Evolutionary conservation across 2,329 filamentous ascomycete species (phyloP).

Genomic region (Nemania diffusa): DNA sequence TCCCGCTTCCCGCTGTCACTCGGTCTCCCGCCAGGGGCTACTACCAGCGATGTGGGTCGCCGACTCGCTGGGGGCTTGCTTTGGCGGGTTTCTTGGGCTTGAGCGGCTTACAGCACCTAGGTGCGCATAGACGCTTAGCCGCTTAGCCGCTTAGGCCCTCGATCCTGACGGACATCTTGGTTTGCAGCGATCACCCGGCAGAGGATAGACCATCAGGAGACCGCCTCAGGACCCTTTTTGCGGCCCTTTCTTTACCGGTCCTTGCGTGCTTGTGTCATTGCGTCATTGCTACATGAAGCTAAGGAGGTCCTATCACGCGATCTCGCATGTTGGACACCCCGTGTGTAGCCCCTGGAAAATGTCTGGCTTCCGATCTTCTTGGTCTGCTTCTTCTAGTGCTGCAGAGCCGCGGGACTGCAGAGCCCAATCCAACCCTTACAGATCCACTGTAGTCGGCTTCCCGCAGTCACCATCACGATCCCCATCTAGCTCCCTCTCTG

Average conservation of each 20-base stretch:
- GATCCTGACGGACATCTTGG: constrained; percentile 18
- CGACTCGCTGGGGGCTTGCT: constrained; percentile 7
- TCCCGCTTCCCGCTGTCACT: constrained; percentile 23
- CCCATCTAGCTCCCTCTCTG: background rate
- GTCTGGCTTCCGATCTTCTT: constrained; percentile 13
- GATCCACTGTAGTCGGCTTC: constrained; percentile 1
- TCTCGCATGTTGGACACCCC: constrained; percentile 3
- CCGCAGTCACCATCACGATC: constrained; percentile 15
- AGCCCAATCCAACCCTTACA: constrained; percentile 3
- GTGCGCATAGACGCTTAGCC: no score
- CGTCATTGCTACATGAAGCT: no score
- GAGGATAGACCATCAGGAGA: no score
- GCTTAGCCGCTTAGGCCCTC: constrained; percentile 7
- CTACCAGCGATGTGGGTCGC: constrained; percentile 20
- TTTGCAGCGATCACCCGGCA: constrained; percentile 21
- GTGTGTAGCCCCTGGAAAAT: constrained; percentile 10
- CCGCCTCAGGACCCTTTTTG: constrained; percentile 1
- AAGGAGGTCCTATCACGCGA: no score
- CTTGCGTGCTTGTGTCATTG: constrained; percentile 22
- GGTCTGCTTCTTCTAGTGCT: background rate
- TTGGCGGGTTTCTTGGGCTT: constrained; percentile 4
- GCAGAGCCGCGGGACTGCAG: background rate
- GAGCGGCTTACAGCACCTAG: no score
- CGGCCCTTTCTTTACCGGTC: background rate
- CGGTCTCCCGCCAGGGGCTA: constrained; percentile 14